Base-by-base conservation (phyloP, 805 yeast species). In the Helenozyma rhizophorensis region DNA sequence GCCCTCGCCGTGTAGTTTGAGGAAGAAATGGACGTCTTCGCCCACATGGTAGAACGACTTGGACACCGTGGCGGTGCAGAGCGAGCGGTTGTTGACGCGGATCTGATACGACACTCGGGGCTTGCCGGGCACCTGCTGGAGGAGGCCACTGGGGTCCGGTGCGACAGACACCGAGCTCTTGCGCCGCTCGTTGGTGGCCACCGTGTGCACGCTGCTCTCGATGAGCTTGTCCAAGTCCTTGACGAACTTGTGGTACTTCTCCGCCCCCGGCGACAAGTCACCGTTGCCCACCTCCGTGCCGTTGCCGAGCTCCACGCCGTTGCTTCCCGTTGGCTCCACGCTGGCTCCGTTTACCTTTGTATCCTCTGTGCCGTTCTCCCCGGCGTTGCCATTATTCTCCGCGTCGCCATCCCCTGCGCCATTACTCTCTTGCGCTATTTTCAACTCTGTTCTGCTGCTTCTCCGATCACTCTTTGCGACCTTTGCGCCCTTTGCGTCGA, bases 21-120 rank as follows among this genome's bases (percentile, higher is more conserved):
- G 41, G 2, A 45, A 40, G 36, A 58, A 64, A 32, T 54, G 43
- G 9, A 65, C 42, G 33, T 65, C 69, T 19, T 65, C 68, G 13
- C 71, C 71, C 15, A 62, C 39, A 33, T 56, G 64, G 45, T 50
- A 64, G 27, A 52, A 56, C 3, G 68, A 59, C 30, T 56, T 56
- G 2, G 66, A 51, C 18, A 65, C 28, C 5, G 49, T 46, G 14
- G 65, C 47, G 9, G 43, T 39, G 42, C 72, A 66, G n/a, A 65
- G 45, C 12, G 50, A 39, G 12, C 42, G 40, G 28, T 48, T 50
- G 39, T 63, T 63, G 15, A 60, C 65, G 23, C 60, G 37, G 27
- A 66, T 51, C 37, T 60, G 65, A 45, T 56, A 66, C 34, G 44
- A 32, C 10, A 38, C 30, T 6, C 43, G 36, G 14, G 43, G 34